Evolutionary conservation across 163 green algal genomes (phyloP).

Genomic region (Prototheca stagnorum): DNA sequence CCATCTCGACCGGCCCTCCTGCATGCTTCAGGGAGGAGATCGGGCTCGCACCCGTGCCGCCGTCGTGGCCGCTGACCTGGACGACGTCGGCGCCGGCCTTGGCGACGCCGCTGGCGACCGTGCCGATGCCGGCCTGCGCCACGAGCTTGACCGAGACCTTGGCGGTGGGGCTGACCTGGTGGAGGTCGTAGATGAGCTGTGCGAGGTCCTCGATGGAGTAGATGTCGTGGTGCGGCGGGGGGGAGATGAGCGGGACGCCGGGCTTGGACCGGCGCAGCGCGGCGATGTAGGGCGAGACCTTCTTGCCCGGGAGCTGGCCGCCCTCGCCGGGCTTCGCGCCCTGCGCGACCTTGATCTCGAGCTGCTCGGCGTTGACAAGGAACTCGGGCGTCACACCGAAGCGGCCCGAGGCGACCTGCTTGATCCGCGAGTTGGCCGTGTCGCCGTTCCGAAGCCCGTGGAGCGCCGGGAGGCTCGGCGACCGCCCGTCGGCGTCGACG

Average conservation of each 20-base stretch:
- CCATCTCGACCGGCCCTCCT: constrained; percentile 93
- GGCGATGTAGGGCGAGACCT: constrained; percentile 97
- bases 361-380: constrained; percentile 92
- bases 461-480: constrained; percentile 68
- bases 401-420: constrained; percentile 85
- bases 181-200: constrained; percentile 97
- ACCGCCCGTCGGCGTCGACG: constrained; percentile 58
- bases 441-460: constrained; percentile 81
- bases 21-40: constrained; percentile 97
- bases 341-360: constrained; percentile 99
- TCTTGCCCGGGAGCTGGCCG: constrained; percentile 90
- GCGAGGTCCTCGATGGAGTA: constrained; percentile 99
- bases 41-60: constrained; percentile 88
- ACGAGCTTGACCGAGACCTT: constrained; percentile 98
- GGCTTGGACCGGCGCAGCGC: constrained; percentile 83
- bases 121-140: constrained; percentile 92
- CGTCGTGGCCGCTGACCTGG: constrained; percentile 87
- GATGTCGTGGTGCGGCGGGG: constrained; percentile 98
- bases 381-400: constrained; percentile 98
- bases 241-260: constrained; percentile 94
- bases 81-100: constrained; percentile 99
- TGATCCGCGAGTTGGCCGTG: constrained; percentile 86
- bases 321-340: constrained; percentile 92
- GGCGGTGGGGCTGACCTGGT: constrained; percentile 54
- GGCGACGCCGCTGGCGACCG: constrained; percentile 86